Conservation (phyloP, 2,329 filamentous ascomycete species). For the Beauveria medogensis region DNA sequence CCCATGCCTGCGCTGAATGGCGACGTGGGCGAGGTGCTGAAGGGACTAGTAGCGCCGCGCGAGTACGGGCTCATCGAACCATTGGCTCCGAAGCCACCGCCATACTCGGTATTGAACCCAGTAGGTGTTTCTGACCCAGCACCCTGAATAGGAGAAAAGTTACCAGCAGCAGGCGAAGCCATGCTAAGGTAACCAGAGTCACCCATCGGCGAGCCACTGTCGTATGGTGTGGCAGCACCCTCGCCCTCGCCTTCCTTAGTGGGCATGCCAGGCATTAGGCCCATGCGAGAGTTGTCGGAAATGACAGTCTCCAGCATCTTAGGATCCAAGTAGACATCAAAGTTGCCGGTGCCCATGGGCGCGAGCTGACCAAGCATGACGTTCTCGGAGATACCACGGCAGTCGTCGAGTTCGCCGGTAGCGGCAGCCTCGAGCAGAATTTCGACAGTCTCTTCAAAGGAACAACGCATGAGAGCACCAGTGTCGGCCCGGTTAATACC, state of each 20-base stretch:
- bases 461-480: conserved; percentile 97
- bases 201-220: conserved; percentile 71
- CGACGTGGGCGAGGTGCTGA: conserved; percentile 61
- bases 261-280: conserved; percentile 70
- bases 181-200: conserved; percentile 61
- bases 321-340: conserved; percentile 87
- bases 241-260: conserved; percentile 67
- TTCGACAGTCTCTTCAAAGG: conserved; percentile 98
- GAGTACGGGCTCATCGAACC: conserved; percentile 57
- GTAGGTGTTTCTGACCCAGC: conserved; percentile 63
- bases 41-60: conserved; percentile 61
- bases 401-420: conserved; percentile 92
- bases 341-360: conserved; percentile 92
- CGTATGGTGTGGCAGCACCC: conserved; percentile 90
- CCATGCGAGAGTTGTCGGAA: conserved; percentile 81
- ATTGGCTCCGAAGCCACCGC: conserved; percentile 40
- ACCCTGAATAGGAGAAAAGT: conserved; percentile 71
- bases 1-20: conserved; percentile 49
- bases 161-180: conserved; percentile 53
- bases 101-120: conserved; percentile 57
- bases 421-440: conserved; percentile 94
- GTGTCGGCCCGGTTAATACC: conserved; percentile 98
- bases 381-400: conserved; percentile 96
- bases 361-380: conserved; percentile 97
- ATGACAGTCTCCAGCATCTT: conserved; percentile 94